phyloP scores from a whole-genome alignment of 2,329 filamentous ascomycete genomes.

The Incumbomyces delicatus region DNA sequence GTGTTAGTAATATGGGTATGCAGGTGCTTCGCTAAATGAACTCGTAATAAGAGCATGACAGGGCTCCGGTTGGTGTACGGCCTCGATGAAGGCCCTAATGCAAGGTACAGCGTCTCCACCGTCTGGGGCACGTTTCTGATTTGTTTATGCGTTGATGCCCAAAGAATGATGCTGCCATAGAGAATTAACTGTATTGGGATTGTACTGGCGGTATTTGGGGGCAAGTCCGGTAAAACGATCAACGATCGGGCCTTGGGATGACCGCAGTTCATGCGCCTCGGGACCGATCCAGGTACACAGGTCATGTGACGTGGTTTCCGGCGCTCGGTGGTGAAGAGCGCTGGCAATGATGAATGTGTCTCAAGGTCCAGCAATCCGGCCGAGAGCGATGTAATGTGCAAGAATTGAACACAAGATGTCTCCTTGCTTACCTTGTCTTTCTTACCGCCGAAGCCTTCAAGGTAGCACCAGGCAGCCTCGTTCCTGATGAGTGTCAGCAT shows the following conservation, averaged over 20 bases:
- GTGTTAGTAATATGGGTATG: constrained; percentile 1
- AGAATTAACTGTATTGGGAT: constrained; percentile 13
- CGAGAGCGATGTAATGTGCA: too few relatives aligned
- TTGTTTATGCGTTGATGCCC: constrained; percentile 27
- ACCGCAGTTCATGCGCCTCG: background rate
- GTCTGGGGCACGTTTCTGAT: constrained; percentile 7
- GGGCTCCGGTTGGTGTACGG: constrained; percentile 19
- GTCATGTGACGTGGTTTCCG: too few relatives aligned
- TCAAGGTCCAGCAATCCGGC: too few relatives aligned
- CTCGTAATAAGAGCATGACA: too few relatives aligned
- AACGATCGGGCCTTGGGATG: too few relatives aligned
- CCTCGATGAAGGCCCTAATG: constrained; percentile 11
- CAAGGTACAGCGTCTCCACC: constrained; percentile 13
- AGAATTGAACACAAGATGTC: background rate
- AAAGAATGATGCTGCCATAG: constrained; percentile 22
- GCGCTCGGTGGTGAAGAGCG: background rate
- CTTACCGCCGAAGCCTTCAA: constrained; percentile 92
- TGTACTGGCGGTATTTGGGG: constrained; percentile 17
- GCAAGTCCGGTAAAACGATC: background rate
- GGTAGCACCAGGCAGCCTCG: constrained; percentile 89
- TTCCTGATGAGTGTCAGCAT: constrained; percentile 53
- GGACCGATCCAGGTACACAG: too few relatives aligned
- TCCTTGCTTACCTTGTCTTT: constrained; percentile 86
- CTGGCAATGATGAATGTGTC: too few relatives aligned
- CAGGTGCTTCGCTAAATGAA: constrained; percentile 23